Conservation (phyloP, 371 early-diverging fungal genomes). For the Mortierella sp. region DNA sequence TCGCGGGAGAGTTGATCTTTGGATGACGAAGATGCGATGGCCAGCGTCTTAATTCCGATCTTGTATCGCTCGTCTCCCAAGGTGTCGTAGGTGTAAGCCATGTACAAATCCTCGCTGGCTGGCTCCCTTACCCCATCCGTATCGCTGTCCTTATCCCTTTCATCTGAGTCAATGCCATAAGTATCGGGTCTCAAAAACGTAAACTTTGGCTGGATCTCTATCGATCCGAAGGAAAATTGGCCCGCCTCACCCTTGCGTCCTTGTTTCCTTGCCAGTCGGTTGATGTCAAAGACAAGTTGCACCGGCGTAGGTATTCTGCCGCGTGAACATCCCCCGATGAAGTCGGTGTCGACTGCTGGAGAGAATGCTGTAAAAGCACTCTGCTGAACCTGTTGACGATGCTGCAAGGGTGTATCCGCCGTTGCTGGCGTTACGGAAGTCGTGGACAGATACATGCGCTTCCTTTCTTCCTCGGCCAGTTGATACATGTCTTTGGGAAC, state of each 20-base stretch:
- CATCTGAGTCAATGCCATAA: background rate
- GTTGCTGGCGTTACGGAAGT: no score
- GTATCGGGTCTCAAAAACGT: constrained; percentile 5
- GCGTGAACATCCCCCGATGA: constrained; percentile 13
- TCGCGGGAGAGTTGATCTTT: no score
- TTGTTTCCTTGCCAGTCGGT: constrained; percentile 17
- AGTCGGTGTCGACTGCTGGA: background rate
- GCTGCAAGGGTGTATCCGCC: background rate
- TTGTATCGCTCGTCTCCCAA: constrained; percentile 57
- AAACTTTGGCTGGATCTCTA: constrained; percentile 37
- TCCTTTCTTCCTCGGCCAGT: background rate
- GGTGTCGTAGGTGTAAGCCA: constrained; percentile 58
- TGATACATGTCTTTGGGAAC: constrained; percentile 2
- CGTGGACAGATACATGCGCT: background rate
- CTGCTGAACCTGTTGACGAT: background rate
- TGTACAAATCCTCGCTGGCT: constrained; percentile 2
- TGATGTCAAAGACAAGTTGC: constrained; percentile 27
- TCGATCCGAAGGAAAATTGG: constrained; percentile 28
- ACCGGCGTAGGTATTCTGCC: constrained; percentile 1
- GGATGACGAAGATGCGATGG: no score
- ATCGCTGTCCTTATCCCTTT: no score
- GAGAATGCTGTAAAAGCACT: background rate
- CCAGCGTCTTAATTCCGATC: constrained; percentile 35
- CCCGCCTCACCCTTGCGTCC: background rate
- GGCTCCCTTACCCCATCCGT: no score